Evolutionary conservation across 352 stramenopile genomes (phyloP).

Genomic region (Globisporangium takayamanum): DNA sequence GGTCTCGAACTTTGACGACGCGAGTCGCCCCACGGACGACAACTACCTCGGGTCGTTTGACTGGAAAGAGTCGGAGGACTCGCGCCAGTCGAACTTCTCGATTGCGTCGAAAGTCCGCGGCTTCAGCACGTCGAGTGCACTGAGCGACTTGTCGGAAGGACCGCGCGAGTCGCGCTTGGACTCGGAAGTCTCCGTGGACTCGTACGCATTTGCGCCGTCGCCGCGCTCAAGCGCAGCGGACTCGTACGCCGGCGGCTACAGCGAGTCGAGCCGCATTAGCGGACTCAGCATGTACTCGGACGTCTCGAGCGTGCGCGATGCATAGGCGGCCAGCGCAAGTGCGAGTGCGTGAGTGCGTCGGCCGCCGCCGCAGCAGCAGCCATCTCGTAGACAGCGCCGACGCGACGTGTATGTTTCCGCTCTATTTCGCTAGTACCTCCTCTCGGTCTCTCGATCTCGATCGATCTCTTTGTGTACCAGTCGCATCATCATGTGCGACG

Average conservation of each 20-base stretch:
- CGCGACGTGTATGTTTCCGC: neutral
- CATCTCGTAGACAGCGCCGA: neutral
- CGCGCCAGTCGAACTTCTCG: constrained; percentile 20
- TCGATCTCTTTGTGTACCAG: constrained; percentile 1
- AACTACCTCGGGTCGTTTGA: constrained; percentile 36
- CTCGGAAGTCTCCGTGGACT: constrained; percentile 66
- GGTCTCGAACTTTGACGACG: constrained; percentile 54
- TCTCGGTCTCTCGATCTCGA: neutral
- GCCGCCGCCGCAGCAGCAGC: neutral
- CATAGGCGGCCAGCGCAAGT: neutral
- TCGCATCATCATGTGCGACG: neutral
- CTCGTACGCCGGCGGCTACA: constrained; percentile 69
- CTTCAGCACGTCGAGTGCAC: constrained; percentile 36
- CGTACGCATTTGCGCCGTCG: constrained; percentile 58
- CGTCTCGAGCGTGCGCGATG: constrained; percentile 8
- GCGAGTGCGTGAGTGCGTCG: neutral
- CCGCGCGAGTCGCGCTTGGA: constrained; percentile 35
- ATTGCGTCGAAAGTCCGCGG: constrained; percentile 23
- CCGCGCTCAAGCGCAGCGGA: constrained; percentile 42
- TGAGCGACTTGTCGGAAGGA: constrained; percentile 39
- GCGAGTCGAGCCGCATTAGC: constrained; percentile 43
- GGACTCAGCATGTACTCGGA: constrained; percentile 36
- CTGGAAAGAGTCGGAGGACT: constrained; percentile 40
- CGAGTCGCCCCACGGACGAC: constrained; percentile 27
- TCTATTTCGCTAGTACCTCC: neutral